These are phyloP conservation scores for Maudiozyma pseudohumilis DNA, from an alignment of 805 yeast genomes.

Conservation along the genomic window DNA sequence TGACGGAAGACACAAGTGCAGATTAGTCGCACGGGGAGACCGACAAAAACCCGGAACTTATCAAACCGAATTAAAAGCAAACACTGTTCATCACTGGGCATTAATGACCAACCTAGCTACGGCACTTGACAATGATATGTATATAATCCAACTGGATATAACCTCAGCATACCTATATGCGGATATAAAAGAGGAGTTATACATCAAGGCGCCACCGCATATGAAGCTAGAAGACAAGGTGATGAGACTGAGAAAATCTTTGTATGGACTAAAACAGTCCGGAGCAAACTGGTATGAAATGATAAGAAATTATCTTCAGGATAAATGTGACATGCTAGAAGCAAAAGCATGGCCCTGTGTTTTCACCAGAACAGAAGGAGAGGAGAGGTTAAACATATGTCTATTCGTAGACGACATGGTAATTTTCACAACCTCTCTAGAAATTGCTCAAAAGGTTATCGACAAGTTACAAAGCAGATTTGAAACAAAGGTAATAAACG, in stretches of 20 bases:
- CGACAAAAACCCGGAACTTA: constrained; percentile 5
- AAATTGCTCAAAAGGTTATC: background rate
- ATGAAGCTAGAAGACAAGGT: constrained; percentile 5
- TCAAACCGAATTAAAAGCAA: constrained; percentile 1
- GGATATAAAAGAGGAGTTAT: constrained; percentile 2
- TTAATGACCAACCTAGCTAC: constrained; percentile 2
- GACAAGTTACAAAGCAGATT: constrained; percentile 1
- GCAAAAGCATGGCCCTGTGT: constrained; percentile 9
- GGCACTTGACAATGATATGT: background rate
- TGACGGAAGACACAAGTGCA: constrained; percentile 6
- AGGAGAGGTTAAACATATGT: constrained; percentile 3
- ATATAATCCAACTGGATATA: constrained; percentile 3
- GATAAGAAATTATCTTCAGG: background rate
- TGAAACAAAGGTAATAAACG: constrained; percentile 10
- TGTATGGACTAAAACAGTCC: constrained; percentile 4
- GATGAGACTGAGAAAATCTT: constrained; percentile 5
- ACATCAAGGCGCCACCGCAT: constrained; percentile 5
- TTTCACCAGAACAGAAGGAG: background rate
- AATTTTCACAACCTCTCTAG: constrained; percentile 4
- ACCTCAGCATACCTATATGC: constrained; percentile 4
- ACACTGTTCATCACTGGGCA: background rate
- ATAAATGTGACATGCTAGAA: constrained; percentile 2
- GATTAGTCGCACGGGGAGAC: constrained; percentile 7
- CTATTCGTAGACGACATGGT: constrained; percentile 12
- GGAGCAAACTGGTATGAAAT: constrained; percentile 3